Base-by-base conservation (phyloP, 768 basidiomycete genomes). In the Russula compacta region DNA sequence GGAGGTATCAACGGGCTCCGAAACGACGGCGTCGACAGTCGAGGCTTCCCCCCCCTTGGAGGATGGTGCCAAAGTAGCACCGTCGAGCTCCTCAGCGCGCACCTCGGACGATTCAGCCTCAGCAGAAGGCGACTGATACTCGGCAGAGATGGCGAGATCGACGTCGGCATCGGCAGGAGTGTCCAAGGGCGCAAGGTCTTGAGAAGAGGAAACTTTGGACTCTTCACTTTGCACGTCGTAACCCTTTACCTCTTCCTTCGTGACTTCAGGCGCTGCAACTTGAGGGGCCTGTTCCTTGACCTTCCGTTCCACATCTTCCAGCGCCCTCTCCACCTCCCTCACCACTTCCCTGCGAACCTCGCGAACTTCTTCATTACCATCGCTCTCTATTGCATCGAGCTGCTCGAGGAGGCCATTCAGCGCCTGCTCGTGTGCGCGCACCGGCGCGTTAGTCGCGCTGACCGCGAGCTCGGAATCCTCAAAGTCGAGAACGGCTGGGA, bases 351-450 rank as follows among this genome's bases (percentile, higher is more conserved):
- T 76, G 53, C 89, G 72, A 63, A 68, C 71, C 33, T 74, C 72
- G 53, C 88, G 73, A 8, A 92, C 78, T 1, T 70, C 72, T 63
- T 71, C 71, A 53, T 82, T 76, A 0, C 87, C 87, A 63, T 77
- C 79, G 65, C 84, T 86, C 66, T 87, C 81, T 24, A 91, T 79
- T 0, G 78, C 81, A 63, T 91, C 89, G 15, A 91, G 79, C 61
- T 78, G 77, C 51, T 80, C 77, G 35, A 91, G 76, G 9, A 91
- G 71, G 40, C 82, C 81, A 57, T 79, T 80, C 46, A 90, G 76
- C 46, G 77, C 73, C 64, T 89, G 81, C 19, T 77, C 73, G 70
- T 89, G 84, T 4, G 74, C 76, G 71, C 85, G 85, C 24, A 89
- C 71, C 0, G 79, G 70, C 15, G 79, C 82, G 69, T 91, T 90